Base-by-base conservation (phyloP, 73 alveolate species). In the Paramecium sexaurelia region DNA sequence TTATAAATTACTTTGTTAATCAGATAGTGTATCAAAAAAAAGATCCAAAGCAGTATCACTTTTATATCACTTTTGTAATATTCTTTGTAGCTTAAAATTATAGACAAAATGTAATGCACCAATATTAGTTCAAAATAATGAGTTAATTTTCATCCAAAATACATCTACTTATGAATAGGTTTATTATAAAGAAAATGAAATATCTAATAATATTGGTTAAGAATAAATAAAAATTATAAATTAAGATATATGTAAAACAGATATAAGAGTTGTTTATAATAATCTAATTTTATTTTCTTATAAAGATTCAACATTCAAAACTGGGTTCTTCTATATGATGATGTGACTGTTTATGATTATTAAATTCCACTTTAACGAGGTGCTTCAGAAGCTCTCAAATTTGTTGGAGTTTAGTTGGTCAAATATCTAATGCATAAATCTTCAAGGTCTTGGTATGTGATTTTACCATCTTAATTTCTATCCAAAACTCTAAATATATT, bases 361-460 rank as follows among this genome's bases (percentile, higher is more conserved):
- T 61, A 61, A 19, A 61, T 61, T 61, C 83, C 83, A 61, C 83
- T 61, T 61, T 61, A 61, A 29, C 83, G 39, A 61, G 83, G 39
- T 0, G 39, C 83, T 29, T 29, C 47, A 10, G 83, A 29, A 5
- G 83, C 39, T 61, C 83, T 73, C 29, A 73, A 33, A 73, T 73
- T 73, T n/a, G 87, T 73, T 33, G 87, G 87, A 27, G 87, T 73
- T 73, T 73, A 36, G 35, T 73, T 73, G n/a, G 87, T 73, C 43
- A 73, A 73, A 39, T 73, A 73, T 33, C 87, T 27, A 39, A 73
- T 73, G 43, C 87, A 73, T 36, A 73, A 39, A 39, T 73, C 87
- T 39, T 73, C 87, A 6, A 73, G 67, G 56, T 73, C 87, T 32
- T 73, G 27, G 35, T 73, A 73, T 33, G 87, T 73, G 17, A 73